Conservation (phyloP, 352 stramenopile genomes). For the Aphanomyces euteiches region DNA sequence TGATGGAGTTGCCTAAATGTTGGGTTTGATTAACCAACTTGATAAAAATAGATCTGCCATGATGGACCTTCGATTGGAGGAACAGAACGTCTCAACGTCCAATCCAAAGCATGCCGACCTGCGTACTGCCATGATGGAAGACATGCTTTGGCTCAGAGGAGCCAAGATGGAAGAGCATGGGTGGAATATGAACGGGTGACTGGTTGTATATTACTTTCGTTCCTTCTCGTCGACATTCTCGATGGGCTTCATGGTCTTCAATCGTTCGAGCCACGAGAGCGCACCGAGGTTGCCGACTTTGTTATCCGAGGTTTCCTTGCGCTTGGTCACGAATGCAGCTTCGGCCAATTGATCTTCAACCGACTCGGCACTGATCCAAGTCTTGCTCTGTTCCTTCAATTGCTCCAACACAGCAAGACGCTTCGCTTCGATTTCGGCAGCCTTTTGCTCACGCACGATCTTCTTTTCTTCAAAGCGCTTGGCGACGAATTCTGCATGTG, state of each 20-base stretch:
- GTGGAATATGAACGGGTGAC: no score
- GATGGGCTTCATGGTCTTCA: constrained; percentile 82
- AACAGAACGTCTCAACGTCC: no score
- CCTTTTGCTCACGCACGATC: constrained; percentile 57
- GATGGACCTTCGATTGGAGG: no score
- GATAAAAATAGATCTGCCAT: no score
- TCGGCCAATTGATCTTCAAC: constrained; percentile 76
- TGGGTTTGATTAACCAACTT: no score
- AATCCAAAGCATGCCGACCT: no score
- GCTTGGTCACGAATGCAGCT: constrained; percentile 76
- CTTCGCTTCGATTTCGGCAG: constrained; percentile 59
- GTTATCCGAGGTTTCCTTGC: constrained; percentile 34
- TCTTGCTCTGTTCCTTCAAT: constrained; percentile 55
- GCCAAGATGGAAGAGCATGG: no score
- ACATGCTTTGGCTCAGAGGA: no score
- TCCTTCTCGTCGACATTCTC: constrained; percentile 46
- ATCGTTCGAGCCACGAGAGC: constrained; percentile 82
- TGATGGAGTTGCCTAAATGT: no score
- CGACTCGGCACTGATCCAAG: constrained; percentile 74
- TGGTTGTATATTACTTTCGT: not conserved
- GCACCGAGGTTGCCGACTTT: constrained; percentile 66
- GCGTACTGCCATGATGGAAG: no score
- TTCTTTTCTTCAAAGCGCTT: constrained; percentile 79
- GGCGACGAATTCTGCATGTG: constrained; percentile 74
- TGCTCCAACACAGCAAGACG: constrained; percentile 58